Conservation (phyloP, 2,329 filamentous ascomycete genomes). For the Paracoccidioides brasiliensis region DNA sequence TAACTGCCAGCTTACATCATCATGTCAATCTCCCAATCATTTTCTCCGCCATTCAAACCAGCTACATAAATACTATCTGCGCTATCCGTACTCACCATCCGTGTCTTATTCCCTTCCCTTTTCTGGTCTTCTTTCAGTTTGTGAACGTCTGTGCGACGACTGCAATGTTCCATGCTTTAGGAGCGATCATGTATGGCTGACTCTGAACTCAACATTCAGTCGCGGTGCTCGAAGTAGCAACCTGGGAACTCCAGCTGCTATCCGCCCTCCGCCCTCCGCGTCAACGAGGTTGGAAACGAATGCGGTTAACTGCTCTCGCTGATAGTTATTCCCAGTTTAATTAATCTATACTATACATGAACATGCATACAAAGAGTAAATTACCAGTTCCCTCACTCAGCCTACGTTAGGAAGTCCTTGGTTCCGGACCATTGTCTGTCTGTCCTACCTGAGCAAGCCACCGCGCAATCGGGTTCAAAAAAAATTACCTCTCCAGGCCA, state of each 20-base stretch:
- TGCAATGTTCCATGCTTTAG: not conserved
- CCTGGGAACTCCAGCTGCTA: not conserved
- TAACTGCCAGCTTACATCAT: conserved; percentile 5
- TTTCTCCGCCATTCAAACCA: not conserved
- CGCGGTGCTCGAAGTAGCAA: not conserved
- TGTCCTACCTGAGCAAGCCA: not conserved
- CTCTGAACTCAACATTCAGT: not conserved
- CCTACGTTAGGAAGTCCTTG: not conserved
- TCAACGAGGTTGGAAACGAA: not conserved
- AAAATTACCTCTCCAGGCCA: conserved; percentile 4
- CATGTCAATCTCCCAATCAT: not conserved
- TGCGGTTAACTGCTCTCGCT: no score
- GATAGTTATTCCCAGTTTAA: no score
- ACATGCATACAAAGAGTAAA: not conserved
- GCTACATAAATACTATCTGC: not conserved
- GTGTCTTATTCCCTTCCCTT: no score
- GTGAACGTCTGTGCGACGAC: not conserved
- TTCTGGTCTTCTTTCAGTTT: not conserved
- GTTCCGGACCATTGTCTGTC: not conserved
- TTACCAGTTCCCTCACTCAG: not conserved
- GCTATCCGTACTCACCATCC: not conserved
- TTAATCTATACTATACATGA: not conserved
- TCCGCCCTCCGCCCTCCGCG: not conserved
- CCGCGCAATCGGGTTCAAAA: not conserved
- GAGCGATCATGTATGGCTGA: not conserved